Evolutionary conservation across 345 rosid species (phyloP).

Genomic region (Cardiospermum halicacabum): DNA sequence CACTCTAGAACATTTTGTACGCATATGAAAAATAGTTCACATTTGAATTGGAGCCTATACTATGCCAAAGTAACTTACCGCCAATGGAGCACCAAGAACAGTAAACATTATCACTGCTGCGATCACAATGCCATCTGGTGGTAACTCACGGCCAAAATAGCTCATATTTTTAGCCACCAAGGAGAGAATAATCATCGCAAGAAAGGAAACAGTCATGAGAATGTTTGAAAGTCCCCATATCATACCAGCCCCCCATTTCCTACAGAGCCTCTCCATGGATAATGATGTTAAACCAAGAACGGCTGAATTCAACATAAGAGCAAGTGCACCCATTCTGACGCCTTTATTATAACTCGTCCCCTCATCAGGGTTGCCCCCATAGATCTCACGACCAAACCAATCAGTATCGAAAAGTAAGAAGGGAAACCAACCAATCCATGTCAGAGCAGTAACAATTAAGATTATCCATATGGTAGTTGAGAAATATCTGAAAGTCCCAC

Average conservation of each 20-base stretch:
- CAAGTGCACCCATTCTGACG: constrained; percentile 87
- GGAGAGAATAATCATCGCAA: constrained; percentile 61
- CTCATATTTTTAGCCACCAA: constrained; percentile 52
- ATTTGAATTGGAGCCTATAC: no score
- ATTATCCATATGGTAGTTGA: constrained; percentile 66
- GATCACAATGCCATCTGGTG: constrained; percentile 65
- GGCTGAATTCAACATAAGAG: constrained; percentile 87
- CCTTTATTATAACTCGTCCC: constrained; percentile 63
- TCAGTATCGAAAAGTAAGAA: constrained; percentile 91
- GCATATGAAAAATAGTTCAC: not conserved
- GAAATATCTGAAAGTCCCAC: constrained; percentile 86
- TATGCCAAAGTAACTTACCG: constrained; percentile 53
- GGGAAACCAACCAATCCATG: constrained; percentile 96
- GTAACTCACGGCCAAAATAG: constrained; percentile 53
- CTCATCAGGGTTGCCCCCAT: constrained; percentile 75
- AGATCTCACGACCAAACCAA: constrained; percentile 97
- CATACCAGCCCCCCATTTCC: constrained; percentile 97
- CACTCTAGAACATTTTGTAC: not conserved
- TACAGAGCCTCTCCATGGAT: constrained; percentile 88
- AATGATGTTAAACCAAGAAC: constrained; percentile 88
- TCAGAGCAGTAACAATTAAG: constrained; percentile 73
- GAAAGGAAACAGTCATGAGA: constrained; percentile 83
- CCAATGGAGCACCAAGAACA: constrained; percentile 81
- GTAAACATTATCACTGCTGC: constrained; percentile 66
- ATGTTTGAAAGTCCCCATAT: constrained; percentile 85